Conservation (phyloP, 108 stramenopile genomes). For the Heterococcus sp. region DNA sequence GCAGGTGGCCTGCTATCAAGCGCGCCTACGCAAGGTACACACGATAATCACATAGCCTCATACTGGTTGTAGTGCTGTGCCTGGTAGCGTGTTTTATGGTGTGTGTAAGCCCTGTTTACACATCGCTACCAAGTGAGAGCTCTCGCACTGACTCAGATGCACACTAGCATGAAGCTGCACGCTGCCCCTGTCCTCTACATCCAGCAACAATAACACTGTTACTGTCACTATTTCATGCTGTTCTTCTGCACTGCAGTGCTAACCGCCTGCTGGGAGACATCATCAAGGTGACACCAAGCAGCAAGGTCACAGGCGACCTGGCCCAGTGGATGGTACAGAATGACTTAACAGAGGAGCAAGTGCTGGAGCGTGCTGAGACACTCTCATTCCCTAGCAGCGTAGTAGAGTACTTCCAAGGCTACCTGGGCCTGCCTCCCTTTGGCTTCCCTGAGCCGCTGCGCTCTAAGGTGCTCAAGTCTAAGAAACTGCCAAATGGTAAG, state of each 20-base stretch:
- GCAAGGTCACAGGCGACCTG: conserved; percentile 92
- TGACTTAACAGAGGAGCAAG: conserved; percentile 78
- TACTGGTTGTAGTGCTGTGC: too few relatives aligned
- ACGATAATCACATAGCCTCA: too few relatives aligned
- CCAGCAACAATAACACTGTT: too few relatives aligned
- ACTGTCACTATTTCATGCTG: too few relatives aligned
- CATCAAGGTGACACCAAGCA: conserved; percentile 90
- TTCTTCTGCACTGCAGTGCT: too few relatives aligned
- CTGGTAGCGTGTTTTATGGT: too few relatives aligned
- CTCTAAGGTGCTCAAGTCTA: conserved; percentile 58
- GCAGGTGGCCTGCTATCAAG: conserved; percentile 85
- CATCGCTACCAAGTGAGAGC: too few relatives aligned
- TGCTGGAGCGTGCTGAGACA: conserved; percentile 76
- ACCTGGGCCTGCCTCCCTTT: conserved; percentile 81
- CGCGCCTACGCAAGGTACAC: conserved; percentile 74
- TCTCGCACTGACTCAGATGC: too few relatives aligned
- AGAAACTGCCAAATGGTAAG: conserved; percentile 73
- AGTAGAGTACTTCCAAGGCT: conserved; percentile 88
- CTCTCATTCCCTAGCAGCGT: conserved; percentile 85
- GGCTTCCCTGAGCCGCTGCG: conserved; percentile 95
- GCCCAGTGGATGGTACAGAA: conserved; percentile 94
- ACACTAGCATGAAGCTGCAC: too few relatives aligned
- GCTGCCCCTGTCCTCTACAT: too few relatives aligned
- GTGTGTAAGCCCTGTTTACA: too few relatives aligned
- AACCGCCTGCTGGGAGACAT: conserved; percentile 92